These are phyloP conservation scores for Meyerozyma carpophila DNA, from an alignment of 1,139 yeast species.

Conservation along the genomic window DNA sequence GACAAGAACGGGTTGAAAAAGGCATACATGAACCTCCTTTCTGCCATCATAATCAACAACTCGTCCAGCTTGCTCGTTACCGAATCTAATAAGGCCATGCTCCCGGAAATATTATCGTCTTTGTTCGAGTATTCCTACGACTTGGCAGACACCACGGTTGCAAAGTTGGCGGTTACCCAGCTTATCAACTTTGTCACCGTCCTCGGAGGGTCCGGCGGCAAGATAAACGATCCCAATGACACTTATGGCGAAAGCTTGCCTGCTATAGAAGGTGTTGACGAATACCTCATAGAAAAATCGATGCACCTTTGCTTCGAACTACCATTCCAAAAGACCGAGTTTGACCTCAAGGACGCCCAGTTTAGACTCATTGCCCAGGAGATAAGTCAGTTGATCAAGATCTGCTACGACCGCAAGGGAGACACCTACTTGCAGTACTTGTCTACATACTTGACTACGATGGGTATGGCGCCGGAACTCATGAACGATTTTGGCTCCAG, in stretches of 20 bases:
- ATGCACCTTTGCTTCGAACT: constrained; percentile 72
- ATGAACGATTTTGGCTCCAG: constrained; percentile 54
- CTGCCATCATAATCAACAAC: constrained; percentile 69
- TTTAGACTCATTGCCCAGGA: constrained; percentile 71
- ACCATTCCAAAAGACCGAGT: constrained; percentile 64
- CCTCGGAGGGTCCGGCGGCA: constrained; percentile 60
- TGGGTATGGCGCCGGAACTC: constrained; percentile 55
- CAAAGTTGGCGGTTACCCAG: constrained; percentile 67
- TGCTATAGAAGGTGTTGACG: constrained; percentile 66
- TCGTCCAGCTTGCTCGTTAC: constrained; percentile 73
- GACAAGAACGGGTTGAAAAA: constrained; percentile 62
- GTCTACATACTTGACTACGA: constrained; percentile 50
- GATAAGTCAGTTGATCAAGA: constrained; percentile 62
- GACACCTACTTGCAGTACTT: constrained; percentile 45
- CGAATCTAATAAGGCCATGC: constrained; percentile 54
- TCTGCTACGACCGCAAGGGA: constrained; percentile 42
- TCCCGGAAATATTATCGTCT: constrained; percentile 61
- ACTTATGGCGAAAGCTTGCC: constrained; percentile 49
- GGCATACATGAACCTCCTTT: constrained; percentile 63
- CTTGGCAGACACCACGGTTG: constrained; percentile 45
- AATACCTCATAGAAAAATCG: constrained; percentile 61
- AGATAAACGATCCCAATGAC: constrained; percentile 50
- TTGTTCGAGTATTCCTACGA: constrained; percentile 65
- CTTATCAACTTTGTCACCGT: constrained; percentile 60
- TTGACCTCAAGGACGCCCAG: constrained; percentile 74